Evolutionary conservation across 1,284 basidiomycete genomes (phyloP), one percentile per base, ranked within the genome.

Genomic region (Fomitopsis schrenkii): DNA sequence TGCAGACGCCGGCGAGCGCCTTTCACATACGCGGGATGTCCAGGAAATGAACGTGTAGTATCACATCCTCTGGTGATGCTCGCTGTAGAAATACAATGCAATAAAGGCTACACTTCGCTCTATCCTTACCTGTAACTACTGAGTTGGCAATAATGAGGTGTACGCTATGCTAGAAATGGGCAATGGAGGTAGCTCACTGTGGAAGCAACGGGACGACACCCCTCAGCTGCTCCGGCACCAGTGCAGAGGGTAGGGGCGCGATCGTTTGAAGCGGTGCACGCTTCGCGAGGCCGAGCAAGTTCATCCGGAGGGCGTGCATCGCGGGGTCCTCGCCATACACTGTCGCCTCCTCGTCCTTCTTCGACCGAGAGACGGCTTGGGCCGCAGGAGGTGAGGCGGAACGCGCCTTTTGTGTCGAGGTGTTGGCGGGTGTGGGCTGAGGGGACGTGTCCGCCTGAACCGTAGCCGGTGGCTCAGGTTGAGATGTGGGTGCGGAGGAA

Each of bases 261-360:
- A 91, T 87, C 63, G 81, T 84, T 67, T 90, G 86, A 62, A 90
- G 71, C 4, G 90, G 90, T 10, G 88, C 88, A 7, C 89, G 80
- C 70, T 90, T 90, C 58, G 87, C 86, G 30, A 91, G 77, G 3
- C 88, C 88, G 33, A 91, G 78, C 38, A 91, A 74, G 69, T 89
- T 90, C 66, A 91, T 75, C 38, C 89, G 80, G 44, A 91, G 75
- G 59, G 84, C 80, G 63, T 80, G 79, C 67, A 85, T 58, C 22
- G 75, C 66, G 2, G 80, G 75, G 60, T 85, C 83, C 71, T 90
- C 87, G 8, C 9, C 19, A 30, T 40, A 33, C 6, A 40, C 38
- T 6, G 38, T 14, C 9, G 26, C 5, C 12, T 3, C 28, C 22
- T 63, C 59, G 53, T 54, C 22, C 22, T 22, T 65, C n/a, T 44